Conservation (phyloP, 805 yeast species). For the Schizosaccharomyces pombe region DNA sequence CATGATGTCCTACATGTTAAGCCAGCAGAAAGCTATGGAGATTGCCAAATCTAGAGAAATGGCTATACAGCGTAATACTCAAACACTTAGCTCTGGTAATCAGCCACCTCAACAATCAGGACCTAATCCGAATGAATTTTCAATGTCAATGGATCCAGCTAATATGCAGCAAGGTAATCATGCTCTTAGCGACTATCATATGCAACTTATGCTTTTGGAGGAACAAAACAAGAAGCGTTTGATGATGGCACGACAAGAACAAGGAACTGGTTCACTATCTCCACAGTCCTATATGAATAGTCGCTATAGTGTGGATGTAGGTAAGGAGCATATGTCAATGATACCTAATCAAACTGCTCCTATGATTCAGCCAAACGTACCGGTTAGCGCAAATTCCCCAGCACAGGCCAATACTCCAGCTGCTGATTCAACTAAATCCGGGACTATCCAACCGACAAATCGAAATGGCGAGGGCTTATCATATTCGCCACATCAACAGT, state of each 20-base stretch:
- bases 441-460: too few species aligned
- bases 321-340: too few species aligned
- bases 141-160: constrained; percentile 8
- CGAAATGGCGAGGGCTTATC: too few species aligned
- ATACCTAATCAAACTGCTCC: too few species aligned
- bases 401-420: too few species aligned
- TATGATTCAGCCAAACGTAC: too few species aligned
- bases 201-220: constrained; percentile 51
- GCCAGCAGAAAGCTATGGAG: background rate
- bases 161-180: constrained; percentile 16
- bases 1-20: too few species aligned
- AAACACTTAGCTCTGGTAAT: too few species aligned
- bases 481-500: too few species aligned
- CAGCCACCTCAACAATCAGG: background rate
- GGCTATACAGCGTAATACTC: too few species aligned
- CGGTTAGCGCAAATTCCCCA: too few species aligned
- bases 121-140: background rate
- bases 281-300: background rate
- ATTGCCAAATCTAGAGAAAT: background rate
- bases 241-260: constrained; percentile 18
- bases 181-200: constrained; percentile 63
- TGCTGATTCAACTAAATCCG: too few species aligned
- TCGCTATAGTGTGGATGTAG: background rate
- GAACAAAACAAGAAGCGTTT: constrained; percentile 50
- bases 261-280: constrained; percentile 8